A percentile compares a stretch with the other conserved stretches of the same genome.
Conservation (phyloP, 202 grass and related monocot genomes). For the Brachypodium distachyon region DNA sequence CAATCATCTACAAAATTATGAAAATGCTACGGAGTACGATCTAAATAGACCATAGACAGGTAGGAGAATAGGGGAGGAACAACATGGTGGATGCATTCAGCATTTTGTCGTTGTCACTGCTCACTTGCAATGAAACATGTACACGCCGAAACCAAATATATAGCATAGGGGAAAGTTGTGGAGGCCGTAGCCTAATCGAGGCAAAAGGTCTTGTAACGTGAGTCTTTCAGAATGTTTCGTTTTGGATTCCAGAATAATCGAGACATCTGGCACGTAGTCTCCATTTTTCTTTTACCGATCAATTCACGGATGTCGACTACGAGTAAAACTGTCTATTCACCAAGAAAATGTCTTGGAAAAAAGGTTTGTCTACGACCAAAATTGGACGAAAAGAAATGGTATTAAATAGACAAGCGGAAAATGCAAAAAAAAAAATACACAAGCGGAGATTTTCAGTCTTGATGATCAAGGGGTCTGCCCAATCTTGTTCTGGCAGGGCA, state of each 20-base stretch:
- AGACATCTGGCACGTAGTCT: neutral
- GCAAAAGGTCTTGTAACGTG: too few relatives aligned
- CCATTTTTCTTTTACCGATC: neutral
- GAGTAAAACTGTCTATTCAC: neutral
- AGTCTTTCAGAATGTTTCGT: too few relatives aligned
- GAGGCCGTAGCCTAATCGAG: too few relatives aligned
- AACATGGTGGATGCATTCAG: neutral
- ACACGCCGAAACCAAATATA: neutral
- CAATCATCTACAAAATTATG: neutral
- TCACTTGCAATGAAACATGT: neutral
- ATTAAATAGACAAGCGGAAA: neutral
- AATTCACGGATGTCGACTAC: neutral
- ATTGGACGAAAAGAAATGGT: neutral
- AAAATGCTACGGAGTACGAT: neutral
- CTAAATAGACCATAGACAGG: neutral
- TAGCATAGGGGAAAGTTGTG: too few relatives aligned
- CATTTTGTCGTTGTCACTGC: neutral
- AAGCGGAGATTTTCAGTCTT: neutral
- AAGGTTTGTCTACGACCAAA: neutral
- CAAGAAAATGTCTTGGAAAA: neutral
- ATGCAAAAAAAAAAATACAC: too few relatives aligned
- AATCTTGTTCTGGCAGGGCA: neutral
- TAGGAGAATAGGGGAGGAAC: neutral
- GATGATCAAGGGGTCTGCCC: too few relatives aligned
- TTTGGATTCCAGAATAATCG: too few relatives aligned